Evolutionary conservation across 495 filamentous ascomycete genomes (phyloP), one percentile per base, ranked within the genome.

Genomic region (Aspergillus hancockii): DNA sequence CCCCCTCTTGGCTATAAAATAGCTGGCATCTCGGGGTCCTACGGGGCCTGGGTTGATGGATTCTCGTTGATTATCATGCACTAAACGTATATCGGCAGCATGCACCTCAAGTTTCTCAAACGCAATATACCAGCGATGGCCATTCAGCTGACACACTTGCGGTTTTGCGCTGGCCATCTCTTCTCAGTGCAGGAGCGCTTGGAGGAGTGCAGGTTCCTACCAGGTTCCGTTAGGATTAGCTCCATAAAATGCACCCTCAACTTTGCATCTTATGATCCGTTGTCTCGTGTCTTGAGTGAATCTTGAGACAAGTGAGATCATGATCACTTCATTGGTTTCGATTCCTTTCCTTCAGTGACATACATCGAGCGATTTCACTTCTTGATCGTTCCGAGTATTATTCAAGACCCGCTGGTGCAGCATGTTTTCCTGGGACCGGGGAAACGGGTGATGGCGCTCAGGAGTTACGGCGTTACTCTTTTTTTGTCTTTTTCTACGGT

Each of bases 1-100:
- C 92, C 93, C 28, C 94, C 94, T 23, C 83, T 90, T 60, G 93
- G 93, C 45, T 97, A 92, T 72, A 90, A 83, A 67, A 87, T 98
- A 70, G 91, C 88, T 62, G 94, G 94, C 41, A 77, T 97, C 60
- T 88, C 90, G 13, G 94, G 94, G 41, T 90, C 90, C 58, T 91
- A 85, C 64, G 91, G 80, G 14, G 67, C 83, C 57, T 97, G 91
- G 90, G 68, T 98, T 30, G 92, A 97, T 73, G 90, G 91, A 0
- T 93, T 98, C 68, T 88, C 88, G 22, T 79, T 97, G 53, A 87
- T 98, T 66, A 90, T 97, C 64, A 86, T 87, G 38, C 86, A 77
- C 86, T 80, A 79, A 75, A 36, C 19, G 53, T 18, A 22, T 32
- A 58, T 52, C 28, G 10, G 12, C 43, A 9, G 8, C 14, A 45